Evolutionary conservation across 106 monocot genomes (phyloP), one percentile per base, ranked within the genome.

Genomic region (Apostasia ramifera): DNA sequence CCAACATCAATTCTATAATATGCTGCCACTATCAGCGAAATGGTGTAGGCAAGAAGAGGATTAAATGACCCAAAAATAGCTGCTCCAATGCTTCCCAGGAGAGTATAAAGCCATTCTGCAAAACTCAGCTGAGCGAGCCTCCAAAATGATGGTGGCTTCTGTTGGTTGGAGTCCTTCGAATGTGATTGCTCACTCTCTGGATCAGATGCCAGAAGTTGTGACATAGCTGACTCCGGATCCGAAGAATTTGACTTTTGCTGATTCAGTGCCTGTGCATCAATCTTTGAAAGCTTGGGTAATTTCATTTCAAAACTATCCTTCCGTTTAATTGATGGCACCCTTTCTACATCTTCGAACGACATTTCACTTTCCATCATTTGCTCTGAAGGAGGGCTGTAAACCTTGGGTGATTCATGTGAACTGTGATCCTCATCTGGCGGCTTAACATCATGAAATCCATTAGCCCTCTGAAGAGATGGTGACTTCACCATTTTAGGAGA

Each of bases 1-100:
- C 13, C 53, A 46, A 79, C 71, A 71, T 66, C 81, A 64, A 78
- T 77, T 59, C 71, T 74, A 74, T 99, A 98, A 70, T 98, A 99
- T 76, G 87, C 90, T 46, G 83, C 77, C 69, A 99, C 87, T 71
- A 93, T 84, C 57, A 93, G 70, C 56, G 93, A 87, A 68, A 93
- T 81, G 8, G 75, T 90, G 70, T 90, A 93, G 60, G 93, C 93
- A 76, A 99, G 87, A 63, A 99, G 81, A 41, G 98, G 98, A 77
- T 93, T 99, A 73, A 99, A 99, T 41, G 98, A 93, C 42, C 98
- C 93, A 86, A 99, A 99, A 80, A 93, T 84, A 12, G 98, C 93
- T 49, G 98, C 98, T 60, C 98, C 98, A 59, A 70, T 70, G 67
- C 93, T 93, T 42, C 98, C 98, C 53, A 99, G 78, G 72, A 99